Evolutionary conservation across 2,329 filamentous ascomycete genomes (phyloP).

Genomic region (Bipolaris bicolor): DNA sequence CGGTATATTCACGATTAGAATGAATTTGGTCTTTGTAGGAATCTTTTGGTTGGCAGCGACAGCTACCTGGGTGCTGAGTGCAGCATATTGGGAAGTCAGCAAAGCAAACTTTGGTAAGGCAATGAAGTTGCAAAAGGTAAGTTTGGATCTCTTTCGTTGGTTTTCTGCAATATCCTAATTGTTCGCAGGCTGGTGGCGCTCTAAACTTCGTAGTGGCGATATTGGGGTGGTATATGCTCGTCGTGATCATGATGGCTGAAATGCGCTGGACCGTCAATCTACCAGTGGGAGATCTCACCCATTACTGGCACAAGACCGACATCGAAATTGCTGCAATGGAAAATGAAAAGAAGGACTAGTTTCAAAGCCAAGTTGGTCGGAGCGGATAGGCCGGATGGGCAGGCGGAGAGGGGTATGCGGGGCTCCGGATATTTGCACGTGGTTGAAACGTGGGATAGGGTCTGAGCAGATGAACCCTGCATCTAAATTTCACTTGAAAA

Average conservation of each 20-base stretch:
- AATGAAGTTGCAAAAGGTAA: slow-evolving; percentile 54
- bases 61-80: slow-evolving; percentile 55
- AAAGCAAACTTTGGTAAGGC: slow-evolving; percentile 54
- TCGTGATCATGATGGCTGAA: slow-evolving; percentile 61
- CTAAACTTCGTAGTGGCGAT: slow-evolving; percentile 55
- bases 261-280: slow-evolving; percentile 58
- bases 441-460: neutral
- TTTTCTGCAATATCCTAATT: slow-evolving; percentile 1
- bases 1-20: slow-evolving; percentile 59
- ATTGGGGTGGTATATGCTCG: slow-evolving; percentile 60
- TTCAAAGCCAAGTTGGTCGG: no score
- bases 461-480: neutral
- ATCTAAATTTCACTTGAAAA: neutral
- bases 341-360: slow-evolving; percentile 36
- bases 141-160: slow-evolving; percentile 2
- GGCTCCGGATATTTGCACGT: neutral
- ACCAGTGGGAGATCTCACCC: slow-evolving; percentile 59
- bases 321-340: slow-evolving; percentile 35
- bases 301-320: slow-evolving; percentile 52
- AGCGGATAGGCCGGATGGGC: neutral
- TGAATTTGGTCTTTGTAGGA: slow-evolving; percentile 57
- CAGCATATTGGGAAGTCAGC: slow-evolving; percentile 58
- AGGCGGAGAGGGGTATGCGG: neutral
- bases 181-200: slow-evolving; percentile 43
- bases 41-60: slow-evolving; percentile 58